A percentile compares a stretch with the other conserved stretches of the same genome.
phyloP scores from a whole-genome alignment of 1,139 yeast species.

The Yamadazyma jaroonii region DNA sequence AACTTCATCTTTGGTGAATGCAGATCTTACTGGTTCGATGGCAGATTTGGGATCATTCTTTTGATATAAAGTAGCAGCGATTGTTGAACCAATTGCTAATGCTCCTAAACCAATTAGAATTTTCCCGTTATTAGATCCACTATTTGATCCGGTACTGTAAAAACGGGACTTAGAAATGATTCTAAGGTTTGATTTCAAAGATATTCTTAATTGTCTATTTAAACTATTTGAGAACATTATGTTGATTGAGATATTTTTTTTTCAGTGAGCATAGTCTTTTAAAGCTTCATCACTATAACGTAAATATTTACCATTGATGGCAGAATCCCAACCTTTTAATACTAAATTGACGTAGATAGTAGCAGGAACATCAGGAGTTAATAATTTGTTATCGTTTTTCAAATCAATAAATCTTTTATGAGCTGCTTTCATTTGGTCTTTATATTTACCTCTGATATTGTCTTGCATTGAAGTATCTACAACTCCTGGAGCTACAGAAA shows the following conservation, averaged over 20 bases:
- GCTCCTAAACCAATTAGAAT: conserved; percentile 32
- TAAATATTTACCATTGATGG: conserved; percentile 61
- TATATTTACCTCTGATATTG: conserved; percentile 62
- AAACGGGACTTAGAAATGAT: neutral
- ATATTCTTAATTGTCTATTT: neutral
- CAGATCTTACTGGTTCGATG: conserved; percentile 42
- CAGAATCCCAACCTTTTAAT: conserved; percentile 49
- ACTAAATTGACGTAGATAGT: conserved; percentile 64
- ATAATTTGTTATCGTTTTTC: conserved; percentile 51
- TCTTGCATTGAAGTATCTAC: conserved; percentile 87
- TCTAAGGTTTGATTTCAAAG: no score
- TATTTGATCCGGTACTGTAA: neutral
- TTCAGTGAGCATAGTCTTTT: conserved; percentile 11
- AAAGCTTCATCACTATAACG: conserved; percentile 53
- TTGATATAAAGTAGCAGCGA: conserved; percentile 41
- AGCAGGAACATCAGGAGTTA: conserved; percentile 71
- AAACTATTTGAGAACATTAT: neutral
- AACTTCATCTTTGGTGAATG: conserved; percentile 61
- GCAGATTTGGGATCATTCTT: conserved; percentile 47
- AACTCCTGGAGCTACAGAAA: conserved; percentile 89
- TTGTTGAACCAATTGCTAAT: conserved; percentile 47
- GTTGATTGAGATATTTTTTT: neutral
- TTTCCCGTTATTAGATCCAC: conserved; percentile 17
- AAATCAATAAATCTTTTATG: conserved; percentile 60
- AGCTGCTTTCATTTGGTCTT: conserved; percentile 55